phyloP scores from a whole-genome alignment of 2,329 filamentous ascomycete genomes.

The Fusarium brachygibbosum region DNA sequence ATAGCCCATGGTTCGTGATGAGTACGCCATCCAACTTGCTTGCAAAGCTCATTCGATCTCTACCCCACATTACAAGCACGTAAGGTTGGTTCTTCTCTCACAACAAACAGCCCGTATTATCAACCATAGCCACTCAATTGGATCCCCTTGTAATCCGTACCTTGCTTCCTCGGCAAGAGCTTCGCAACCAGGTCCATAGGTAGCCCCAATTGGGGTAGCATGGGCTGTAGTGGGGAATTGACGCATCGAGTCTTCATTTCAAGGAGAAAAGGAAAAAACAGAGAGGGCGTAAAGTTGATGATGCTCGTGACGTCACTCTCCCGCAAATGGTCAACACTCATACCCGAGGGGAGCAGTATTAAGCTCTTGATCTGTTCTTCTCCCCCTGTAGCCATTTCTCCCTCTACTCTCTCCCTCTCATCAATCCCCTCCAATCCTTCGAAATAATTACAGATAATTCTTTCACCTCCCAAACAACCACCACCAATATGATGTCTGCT shows the following conservation, averaged over 20 bases:
- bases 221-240: slow-evolving; percentile 26
- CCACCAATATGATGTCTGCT: slow-evolving; percentile 45
- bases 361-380: slow-evolving; percentile 28
- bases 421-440: slow-evolving; percentile 1
- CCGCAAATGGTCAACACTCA: slow-evolving; percentile 25
- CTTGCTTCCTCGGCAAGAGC: slow-evolving; percentile 25
- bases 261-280: slow-evolving; percentile 22
- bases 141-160: not conserved
- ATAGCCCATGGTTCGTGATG: not conserved
- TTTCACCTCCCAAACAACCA: not conserved
- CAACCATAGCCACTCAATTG: slow-evolving; percentile 25
- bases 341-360: slow-evolving; percentile 24
- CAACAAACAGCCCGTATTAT: slow-evolving; percentile 2
- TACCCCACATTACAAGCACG: slow-evolving; percentile 18
- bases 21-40: not conserved
- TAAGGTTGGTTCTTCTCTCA: slow-evolving; percentile 1
- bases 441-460: not conserved
- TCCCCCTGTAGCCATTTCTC: not conserved
- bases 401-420: not conserved
- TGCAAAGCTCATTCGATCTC: not conserved
- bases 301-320: slow-evolving; percentile 44
- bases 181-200: slow-evolving; percentile 5
- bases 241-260: slow-evolving; percentile 20
- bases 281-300: slow-evolving; percentile 26
- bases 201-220: slow-evolving; percentile 19